A percentile compares a stretch with the other conserved stretches of the same genome.
These are phyloP conservation scores for Podospora pseudopauciseta DNA, from an alignment of 495 filamentous ascomycete species.

Conservation along the genomic window DNA sequence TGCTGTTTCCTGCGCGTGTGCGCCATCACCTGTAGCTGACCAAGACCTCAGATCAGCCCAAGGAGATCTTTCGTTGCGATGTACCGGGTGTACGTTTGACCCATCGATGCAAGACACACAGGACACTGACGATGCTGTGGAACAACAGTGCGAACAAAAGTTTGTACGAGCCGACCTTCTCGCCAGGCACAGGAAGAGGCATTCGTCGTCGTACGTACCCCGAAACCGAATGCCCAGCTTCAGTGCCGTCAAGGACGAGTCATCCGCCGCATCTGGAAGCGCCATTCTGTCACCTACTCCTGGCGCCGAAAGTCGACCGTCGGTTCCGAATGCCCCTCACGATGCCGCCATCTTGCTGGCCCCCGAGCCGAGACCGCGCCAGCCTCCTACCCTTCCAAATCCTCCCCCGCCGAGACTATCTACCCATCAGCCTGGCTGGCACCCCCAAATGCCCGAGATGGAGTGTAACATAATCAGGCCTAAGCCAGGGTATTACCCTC, in stretches of 20 bases:
- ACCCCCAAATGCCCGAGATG: constrained; percentile 37
- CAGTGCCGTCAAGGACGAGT: constrained; percentile 45
- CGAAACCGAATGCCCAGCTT: constrained; percentile 81
- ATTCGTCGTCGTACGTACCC: constrained; percentile 87
- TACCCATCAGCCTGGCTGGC: constrained; percentile 27
- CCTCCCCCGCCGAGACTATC: constrained; percentile 21
- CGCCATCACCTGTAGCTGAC: constrained; percentile 20
- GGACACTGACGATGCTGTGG: constrained; percentile 14
- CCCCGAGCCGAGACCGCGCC: constrained; percentile 36
- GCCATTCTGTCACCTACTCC: constrained; percentile 29
- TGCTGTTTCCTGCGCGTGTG: neutral
- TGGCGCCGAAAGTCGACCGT: constrained; percentile 33
- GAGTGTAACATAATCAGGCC: constrained; percentile 42
- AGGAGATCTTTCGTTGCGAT: constrained; percentile 92
- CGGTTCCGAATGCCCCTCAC: constrained; percentile 42
- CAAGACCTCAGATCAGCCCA: constrained; percentile 76
- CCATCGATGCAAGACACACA: neutral
- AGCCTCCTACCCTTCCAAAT: constrained; percentile 27
- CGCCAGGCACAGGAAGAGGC: constrained; percentile 84
- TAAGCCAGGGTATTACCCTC: constrained; percentile 42
- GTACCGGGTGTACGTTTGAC: constrained; percentile 54
- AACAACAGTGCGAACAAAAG: constrained; percentile 62
- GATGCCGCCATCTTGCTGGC: constrained; percentile 47
- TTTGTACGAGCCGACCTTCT: constrained; percentile 95
- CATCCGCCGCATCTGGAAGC: constrained; percentile 21